These are phyloP conservation scores for Crithidia acanthocephali DNA, from an alignment of 208 protist species.

Conservation along the genomic window DNA sequence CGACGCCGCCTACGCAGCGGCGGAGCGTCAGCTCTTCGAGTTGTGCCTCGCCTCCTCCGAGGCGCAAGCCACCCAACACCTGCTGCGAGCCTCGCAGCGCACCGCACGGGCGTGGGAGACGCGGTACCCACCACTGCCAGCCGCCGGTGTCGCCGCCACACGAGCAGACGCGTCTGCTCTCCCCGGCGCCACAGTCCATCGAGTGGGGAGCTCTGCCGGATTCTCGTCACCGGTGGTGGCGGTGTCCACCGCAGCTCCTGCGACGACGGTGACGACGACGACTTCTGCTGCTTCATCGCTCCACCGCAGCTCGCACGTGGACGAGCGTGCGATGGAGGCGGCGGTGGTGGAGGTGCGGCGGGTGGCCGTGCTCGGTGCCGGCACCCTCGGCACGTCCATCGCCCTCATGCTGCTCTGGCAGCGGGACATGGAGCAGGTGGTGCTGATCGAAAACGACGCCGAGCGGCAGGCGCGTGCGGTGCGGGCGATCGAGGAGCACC, in stretches of 20 bases:
- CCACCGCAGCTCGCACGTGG: background rate
- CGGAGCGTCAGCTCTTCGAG: slow-evolving; percentile 61
- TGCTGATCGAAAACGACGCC: slow-evolving; percentile 76
- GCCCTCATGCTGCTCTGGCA: slow-evolving; percentile 64
- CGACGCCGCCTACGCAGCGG: slow-evolving; percentile 25
- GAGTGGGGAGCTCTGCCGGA: too few relatives aligned
- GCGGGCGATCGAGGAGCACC: slow-evolving; percentile 30
- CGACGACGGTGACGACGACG: background rate
- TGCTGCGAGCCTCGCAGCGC: slow-evolving; percentile 63
- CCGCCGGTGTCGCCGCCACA: background rate
- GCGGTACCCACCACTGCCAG: background rate
- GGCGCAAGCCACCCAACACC: slow-evolving; percentile 70
- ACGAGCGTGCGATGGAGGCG: background rate
- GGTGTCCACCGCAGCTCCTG: background rate
- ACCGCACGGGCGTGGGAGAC: slow-evolving; percentile 29
- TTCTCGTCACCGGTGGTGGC: too few relatives aligned
- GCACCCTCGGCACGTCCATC: slow-evolving; percentile 81
- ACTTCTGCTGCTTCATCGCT: background rate
- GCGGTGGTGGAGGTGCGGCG: slow-evolving; percentile 28
- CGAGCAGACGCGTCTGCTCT: too few relatives aligned
- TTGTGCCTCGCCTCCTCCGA: slow-evolving; percentile 40
- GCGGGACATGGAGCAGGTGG: slow-evolving; percentile 54
- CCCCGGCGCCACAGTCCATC: too few relatives aligned
- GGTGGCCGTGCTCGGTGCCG: slow-evolving; percentile 82
- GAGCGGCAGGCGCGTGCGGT: slow-evolving; percentile 27